Conservation (phyloP, 1,284 basidiomycete genomes). For the Fomitopsis pinicola region DNA sequence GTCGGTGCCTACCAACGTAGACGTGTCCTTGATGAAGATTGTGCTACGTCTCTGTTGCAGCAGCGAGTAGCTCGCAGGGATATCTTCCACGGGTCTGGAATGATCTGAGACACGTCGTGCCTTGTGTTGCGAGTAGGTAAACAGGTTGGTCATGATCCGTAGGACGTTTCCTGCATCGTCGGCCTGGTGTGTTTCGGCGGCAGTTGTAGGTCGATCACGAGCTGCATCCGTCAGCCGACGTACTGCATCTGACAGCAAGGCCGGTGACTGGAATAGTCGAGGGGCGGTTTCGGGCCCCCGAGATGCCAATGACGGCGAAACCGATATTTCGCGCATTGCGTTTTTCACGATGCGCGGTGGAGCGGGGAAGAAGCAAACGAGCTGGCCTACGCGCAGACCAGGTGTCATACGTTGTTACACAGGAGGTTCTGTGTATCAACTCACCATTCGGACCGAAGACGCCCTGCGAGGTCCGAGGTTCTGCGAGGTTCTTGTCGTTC, state of each 20-base stretch:
- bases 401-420: neutral
- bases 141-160: constrained; percentile 69
- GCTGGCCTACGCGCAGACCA: constrained; percentile 52
- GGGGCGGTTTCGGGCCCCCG: constrained; percentile 30
- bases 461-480: constrained; percentile 78
- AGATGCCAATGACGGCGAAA: constrained; percentile 38
- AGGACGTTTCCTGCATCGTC: constrained; percentile 52
- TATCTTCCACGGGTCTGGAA: constrained; percentile 29
- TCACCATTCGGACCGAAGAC: constrained; percentile 84
- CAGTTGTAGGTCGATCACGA: constrained; percentile 40
- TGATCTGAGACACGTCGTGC: constrained; percentile 32
- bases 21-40: constrained; percentile 64
- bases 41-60: constrained; percentile 49
- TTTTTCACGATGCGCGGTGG: constrained; percentile 66
- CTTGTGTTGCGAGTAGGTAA: constrained; percentile 56
- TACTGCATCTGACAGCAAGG: constrained; percentile 64
- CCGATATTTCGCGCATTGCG: constrained; percentile 44
- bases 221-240: constrained; percentile 56
- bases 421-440: constrained; percentile 5
- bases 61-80: constrained; percentile 32
- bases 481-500: constrained; percentile 71
- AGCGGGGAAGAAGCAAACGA: constrained; percentile 82
- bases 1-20: constrained; percentile 52
- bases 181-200: constrained; percentile 36
- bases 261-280: constrained; percentile 56